These are phyloP conservation scores for Gentiana dahurica DNA, from an alignment of 257 asterid genomes.

Conservation along the genomic window DNA sequence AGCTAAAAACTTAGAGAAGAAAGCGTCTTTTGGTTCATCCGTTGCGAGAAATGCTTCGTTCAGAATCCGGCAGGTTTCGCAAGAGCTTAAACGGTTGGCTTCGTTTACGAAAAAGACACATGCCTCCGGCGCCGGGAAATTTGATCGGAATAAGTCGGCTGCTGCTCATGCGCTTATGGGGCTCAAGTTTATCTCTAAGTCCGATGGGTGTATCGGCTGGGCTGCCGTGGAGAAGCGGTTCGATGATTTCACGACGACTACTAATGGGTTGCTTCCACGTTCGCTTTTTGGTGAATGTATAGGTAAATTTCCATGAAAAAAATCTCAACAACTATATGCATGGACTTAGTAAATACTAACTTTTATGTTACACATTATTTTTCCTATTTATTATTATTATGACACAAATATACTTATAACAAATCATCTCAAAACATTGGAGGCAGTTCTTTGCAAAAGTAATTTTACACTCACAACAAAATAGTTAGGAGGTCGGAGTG, in stretches of 20 bases:
- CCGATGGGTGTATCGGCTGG: conserved; percentile 73
- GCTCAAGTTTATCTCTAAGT: conserved; percentile 68
- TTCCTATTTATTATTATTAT: too few relatives aligned
- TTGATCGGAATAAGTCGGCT: conserved; percentile 59
- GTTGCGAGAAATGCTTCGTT: conserved; percentile 59
- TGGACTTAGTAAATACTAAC: neutral
- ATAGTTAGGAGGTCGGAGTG: too few relatives aligned
- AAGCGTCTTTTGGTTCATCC: conserved; percentile 38
- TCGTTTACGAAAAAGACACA: conserved; percentile 36
- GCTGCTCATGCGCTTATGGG: conserved; percentile 78
- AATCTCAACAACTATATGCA: neutral
- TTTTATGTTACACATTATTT: neutral
- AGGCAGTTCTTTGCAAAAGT: too few relatives aligned
- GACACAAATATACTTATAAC: too few relatives aligned
- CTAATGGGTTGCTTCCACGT: conserved; percentile 52
- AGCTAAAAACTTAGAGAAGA: conserved; percentile 62
- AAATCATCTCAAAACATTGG: too few relatives aligned
- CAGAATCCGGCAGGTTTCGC: conserved; percentile 51
- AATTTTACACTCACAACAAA: too few relatives aligned
- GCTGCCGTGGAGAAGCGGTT: conserved; percentile 61
- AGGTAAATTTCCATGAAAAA: conserved; percentile 29
- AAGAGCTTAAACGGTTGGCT: conserved; percentile 61
- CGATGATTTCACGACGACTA: conserved; percentile 34
- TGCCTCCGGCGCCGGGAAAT: conserved; percentile 13
- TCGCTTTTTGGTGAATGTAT: conserved; percentile 77